A percentile compares a stretch with the other conserved stretches of the same genome.
Evolutionary conservation across 768 basidiomycete species (phyloP).

Genomic region (Termitomyces sp.): DNA sequence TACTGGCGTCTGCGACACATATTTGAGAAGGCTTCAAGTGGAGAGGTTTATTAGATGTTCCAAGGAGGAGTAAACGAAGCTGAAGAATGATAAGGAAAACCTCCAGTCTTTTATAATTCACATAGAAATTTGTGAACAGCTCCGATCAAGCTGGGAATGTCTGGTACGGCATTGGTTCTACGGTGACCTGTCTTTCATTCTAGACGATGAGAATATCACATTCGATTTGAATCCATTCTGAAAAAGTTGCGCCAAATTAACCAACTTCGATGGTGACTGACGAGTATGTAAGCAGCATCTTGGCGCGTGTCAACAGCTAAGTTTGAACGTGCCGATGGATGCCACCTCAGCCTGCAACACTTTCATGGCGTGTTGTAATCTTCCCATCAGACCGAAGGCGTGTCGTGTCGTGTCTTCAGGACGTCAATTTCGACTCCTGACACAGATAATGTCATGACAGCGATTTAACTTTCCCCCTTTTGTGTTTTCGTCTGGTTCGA

Average conservation of each 20-base stretch:
- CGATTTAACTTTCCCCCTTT: too few species aligned
- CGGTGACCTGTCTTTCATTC: background rate
- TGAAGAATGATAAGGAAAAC: background rate
- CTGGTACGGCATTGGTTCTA: background rate
- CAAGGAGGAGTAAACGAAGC: background rate
- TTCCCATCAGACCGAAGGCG: too few species aligned
- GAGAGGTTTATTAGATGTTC: background rate
- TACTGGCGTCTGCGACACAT: conserved; percentile 5
- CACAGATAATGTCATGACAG: too few species aligned
- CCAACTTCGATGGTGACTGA: background rate
- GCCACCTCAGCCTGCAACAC: too few species aligned
- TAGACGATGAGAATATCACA: background rate
- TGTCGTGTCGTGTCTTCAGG: too few species aligned
- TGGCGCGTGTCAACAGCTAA: too few species aligned
- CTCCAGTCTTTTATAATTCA: background rate
- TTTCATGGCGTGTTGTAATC: too few species aligned
- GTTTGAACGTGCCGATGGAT: too few species aligned
- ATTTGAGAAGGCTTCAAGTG: background rate
- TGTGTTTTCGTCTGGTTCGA: too few species aligned
- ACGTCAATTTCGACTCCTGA: too few species aligned
- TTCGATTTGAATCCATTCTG: background rate
- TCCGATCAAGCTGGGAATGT: background rate
- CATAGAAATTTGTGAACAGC: background rate
- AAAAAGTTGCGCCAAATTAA: background rate
- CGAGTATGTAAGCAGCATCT: too few species aligned